Evolutionary conservation across 169 alveolate species (phyloP).

Genomic region (Cyclospora cayetanensis): DNA sequence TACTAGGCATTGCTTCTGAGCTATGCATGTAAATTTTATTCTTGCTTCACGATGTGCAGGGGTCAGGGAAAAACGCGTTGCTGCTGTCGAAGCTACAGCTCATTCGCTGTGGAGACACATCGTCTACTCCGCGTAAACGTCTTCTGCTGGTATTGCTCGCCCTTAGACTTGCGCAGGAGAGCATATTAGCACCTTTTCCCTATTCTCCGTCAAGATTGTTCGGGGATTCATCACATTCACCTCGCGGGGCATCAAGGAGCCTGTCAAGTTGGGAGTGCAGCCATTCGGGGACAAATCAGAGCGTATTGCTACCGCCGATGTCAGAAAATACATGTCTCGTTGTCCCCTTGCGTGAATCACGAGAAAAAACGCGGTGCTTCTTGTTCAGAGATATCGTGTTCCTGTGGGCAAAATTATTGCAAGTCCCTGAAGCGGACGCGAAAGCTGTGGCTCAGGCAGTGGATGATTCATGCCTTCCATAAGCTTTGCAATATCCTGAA

Average conservation of each 20-base stretch:
- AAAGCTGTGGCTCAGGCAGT: conserved; percentile 10
- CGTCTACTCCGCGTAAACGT: conserved; percentile 32
- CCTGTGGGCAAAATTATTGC: conserved; percentile 34
- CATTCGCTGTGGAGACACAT: background rate
- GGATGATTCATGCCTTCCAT: conserved; percentile 32
- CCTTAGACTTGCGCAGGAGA: conserved; percentile 54
- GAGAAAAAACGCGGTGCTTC: conserved; percentile 14
- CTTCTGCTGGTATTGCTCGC: conserved; percentile 40
- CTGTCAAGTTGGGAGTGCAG: background rate
- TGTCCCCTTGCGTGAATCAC: conserved; percentile 31
- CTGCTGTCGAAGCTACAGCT: conserved; percentile 3
- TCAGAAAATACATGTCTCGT: background rate
- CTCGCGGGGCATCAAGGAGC: background rate
- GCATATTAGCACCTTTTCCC: conserved; percentile 14
- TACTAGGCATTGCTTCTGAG: too few species aligned
- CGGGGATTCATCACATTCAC: background rate
- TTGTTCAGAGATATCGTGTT: conserved; percentile 37
- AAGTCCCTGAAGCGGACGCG: conserved; percentile 44
- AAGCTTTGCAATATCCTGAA: too few species aligned
- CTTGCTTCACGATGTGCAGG: conserved; percentile 54
- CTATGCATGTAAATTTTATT: too few species aligned
- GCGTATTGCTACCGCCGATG: background rate
- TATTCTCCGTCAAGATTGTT: background rate
- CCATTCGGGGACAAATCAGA: background rate
- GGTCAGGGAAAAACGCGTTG: conserved; percentile 2